Evolutionary conservation across 2,329 filamentous ascomycete species (phyloP), one percentile per base, ranked within the genome.

Genomic region (Diaporthe nobilis): DNA sequence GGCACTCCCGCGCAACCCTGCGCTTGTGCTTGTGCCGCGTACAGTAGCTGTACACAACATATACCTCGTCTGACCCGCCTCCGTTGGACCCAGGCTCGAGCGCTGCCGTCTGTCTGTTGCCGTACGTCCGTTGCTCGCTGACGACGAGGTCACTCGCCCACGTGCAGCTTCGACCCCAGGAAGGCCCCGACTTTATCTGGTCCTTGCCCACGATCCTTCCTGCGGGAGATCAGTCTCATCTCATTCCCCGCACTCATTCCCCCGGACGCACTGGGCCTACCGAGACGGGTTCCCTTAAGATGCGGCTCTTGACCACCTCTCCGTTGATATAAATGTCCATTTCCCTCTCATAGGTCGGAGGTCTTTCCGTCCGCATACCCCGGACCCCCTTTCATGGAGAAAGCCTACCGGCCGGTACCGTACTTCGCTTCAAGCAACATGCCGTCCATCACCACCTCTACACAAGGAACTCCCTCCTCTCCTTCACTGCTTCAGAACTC

Each of bases 401-500:
- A 73, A 65, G 60, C 53, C 73, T 71, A 70, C 61, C 63, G 65
- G 73, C 75, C 72, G 72, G 75, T 73, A 73, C 72, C 68, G 37
- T 60, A 76, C 34, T 58, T 47, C 65, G 73, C 71, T 67, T 71
- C 71, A 39, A 76, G 80, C 79, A 82, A 80, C 81, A 82, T 85
- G 83, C 80, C 83, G 80, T 80, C 79, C 75, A 76, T 77, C 78
- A 78, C 80, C 78, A 73, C 55, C 28, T 61, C 70, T 51, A 58
- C 60, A 47, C 76, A 80, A 80, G 78, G 82, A 81, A 79, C 80
- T 79, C 80, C 78, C 77, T 79, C 79, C 76, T 79, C 78, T 80
- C 80, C 79, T 73, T 78, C 81, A 74, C 79, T 81, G 61, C 77
- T 80, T 73, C 80, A 78, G 74, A 82, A 85, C 78, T 81, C 83